A percentile compares a stretch with the other conserved stretches of the same genome.
Conservation (phyloP, 495 filamentous ascomycete genomes). For the Penicillium canescens region DNA sequence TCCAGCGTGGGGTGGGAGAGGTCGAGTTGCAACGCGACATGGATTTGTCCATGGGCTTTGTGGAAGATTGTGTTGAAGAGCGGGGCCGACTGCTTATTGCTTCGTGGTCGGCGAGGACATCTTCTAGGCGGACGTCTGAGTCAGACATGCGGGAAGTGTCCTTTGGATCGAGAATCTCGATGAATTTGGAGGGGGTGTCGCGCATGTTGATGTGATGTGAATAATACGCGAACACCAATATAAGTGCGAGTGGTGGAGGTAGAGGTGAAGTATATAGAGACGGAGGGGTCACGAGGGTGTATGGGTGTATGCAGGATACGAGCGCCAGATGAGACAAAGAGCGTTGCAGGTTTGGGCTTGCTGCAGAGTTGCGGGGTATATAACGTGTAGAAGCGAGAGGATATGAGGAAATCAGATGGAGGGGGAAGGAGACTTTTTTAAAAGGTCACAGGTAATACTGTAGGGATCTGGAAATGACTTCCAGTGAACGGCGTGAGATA, state of each 20-base stretch:
- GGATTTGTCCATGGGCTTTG: constrained; percentile 33
- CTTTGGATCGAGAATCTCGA: constrained; percentile 48
- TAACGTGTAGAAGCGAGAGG: constrained; percentile 2
- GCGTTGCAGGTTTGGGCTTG: constrained; percentile 19
- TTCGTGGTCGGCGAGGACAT: constrained; percentile 49
- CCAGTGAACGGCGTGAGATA: not conserved
- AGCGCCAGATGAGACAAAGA: constrained; percentile 7
- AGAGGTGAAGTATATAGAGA: constrained; percentile 6
- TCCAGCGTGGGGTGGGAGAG: constrained; percentile 42
- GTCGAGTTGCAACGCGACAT: constrained; percentile 21
- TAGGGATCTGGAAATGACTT: constrained; percentile 3
- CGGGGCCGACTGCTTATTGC: constrained; percentile 40
- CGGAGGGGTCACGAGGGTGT: constrained; percentile 3
- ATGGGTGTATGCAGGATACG: not conserved
- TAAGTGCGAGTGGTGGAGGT: not conserved
- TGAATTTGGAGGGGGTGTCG: constrained; percentile 46
- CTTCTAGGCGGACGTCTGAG: constrained; percentile 49
- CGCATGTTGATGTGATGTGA: constrained; percentile 29
- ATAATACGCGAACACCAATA: constrained; percentile 2
- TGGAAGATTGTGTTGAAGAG: constrained; percentile 42
- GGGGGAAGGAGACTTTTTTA: not conserved
- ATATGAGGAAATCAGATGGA: not conserved
- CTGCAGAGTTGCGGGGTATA: constrained; percentile 6
- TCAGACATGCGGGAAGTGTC: constrained; percentile 37
- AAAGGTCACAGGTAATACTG: not conserved